Evolutionary conservation across 1,284 basidiomycete genomes (phyloP), one percentile per base, ranked within the genome.

Genomic region (Leccinum pallidistipes): DNA sequence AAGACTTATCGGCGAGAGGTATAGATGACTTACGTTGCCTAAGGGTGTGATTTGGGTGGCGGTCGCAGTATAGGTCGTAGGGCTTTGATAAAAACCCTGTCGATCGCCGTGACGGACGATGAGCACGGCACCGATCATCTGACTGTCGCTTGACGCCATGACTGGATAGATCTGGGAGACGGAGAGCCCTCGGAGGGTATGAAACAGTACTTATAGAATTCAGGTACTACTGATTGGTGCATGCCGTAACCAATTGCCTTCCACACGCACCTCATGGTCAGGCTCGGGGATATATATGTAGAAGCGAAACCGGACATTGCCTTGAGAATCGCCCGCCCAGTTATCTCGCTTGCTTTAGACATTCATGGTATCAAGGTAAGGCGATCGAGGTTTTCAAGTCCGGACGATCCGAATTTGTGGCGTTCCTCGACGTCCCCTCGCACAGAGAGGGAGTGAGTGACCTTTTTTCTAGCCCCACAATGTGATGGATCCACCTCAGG

Each of bases 41-140:
- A 94, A 80, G 16, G 92, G 85, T 1, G 92, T 95, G 66, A 93
- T 85, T 60, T 81, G 78, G 9, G 91, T 92, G 51, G 79, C 77
- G 7, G 82, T 80, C 5, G 88, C 80, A 11, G 83, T 77, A 75
- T 94, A 93, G 8, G 81, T 85, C 32, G 74, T 74, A n/a, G 88
- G 86, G 69, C 80, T 73, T 69, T 91, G 90, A 73, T 85, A 88
- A 69, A 87, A 90, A 8, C 78, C 82, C 57, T 75, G 76, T 50
- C 85, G 79, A 71, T 89, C 88, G 34, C 87, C 88, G 59, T 89
- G 87, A 57, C 87, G 83, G 55, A 84, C 79, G 63, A 90, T 70
- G 61, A 87, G 76, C 63, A 89, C 80, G 58, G 84, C 81, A 59
- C 87, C 86, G 56, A 85, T 77, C 38, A 87, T 59, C 21, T 70